Evolutionary conservation across 768 basidiomycete genomes (phyloP).

Genomic region (Lentinula edodes): DNA sequence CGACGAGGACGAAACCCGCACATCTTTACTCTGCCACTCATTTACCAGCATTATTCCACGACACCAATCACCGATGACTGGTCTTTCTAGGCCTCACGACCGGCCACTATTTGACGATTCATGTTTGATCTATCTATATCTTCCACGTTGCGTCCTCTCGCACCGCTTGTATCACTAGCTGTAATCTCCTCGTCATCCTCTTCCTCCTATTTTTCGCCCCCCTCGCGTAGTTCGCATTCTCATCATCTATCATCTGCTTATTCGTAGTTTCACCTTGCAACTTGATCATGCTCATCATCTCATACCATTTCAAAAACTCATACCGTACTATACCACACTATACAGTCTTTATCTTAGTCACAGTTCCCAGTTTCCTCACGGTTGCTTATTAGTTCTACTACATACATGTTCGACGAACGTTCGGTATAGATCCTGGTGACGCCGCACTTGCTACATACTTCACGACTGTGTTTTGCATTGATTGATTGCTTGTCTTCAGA

Average conservation of each 20-base stretch:
- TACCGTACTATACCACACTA: background rate
- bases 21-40: background rate
- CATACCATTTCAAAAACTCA: background rate
- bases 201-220: no score
- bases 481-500: background rate
- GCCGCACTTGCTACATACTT: background rate
- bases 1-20: background rate
- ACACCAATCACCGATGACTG: background rate
- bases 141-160: no score
- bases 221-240: no score
- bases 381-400: background rate
- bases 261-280: no score
- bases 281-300: no score
- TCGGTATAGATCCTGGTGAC: background rate
- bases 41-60: background rate
- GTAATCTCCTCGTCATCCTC: no score
- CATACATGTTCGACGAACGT: background rate
- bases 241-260: no score
- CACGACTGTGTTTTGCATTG: no score
- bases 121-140: background rate
- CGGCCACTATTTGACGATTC: background rate
- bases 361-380: background rate
- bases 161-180: no score
- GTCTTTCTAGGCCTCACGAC: background rate
- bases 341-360: background rate